phyloP scores from a whole-genome alignment of 2,329 filamentous ascomycete species.

The Emericellopsis atlantica region DNA sequence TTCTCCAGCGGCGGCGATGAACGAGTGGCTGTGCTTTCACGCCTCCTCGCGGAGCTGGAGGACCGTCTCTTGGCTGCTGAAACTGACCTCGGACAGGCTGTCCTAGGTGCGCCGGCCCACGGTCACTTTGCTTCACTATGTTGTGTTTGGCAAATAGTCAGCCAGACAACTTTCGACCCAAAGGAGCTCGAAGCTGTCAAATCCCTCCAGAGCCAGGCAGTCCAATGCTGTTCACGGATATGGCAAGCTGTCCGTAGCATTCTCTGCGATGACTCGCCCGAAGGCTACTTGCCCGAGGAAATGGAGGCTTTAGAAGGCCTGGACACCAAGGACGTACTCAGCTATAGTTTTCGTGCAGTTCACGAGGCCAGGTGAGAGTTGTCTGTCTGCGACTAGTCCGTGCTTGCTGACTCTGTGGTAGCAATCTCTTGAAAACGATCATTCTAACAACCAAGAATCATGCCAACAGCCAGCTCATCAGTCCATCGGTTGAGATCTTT shows the following conservation, averaged over 20 bases:
- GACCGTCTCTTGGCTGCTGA: conserved; percentile 51
- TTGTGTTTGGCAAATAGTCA: conserved; percentile 40
- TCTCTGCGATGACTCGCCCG: conserved; percentile 87
- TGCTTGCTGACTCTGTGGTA: conserved; percentile 19
- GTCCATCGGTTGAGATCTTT: conserved; percentile 42
- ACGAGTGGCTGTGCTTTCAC: conserved; percentile 38
- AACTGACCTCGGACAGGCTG: conserved; percentile 51
- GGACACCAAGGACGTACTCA: conserved; percentile 79
- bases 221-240: conserved; percentile 50
- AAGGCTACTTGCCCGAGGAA: conserved; percentile 72
- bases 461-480: conserved; percentile 27
- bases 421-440: conserved; percentile 57
- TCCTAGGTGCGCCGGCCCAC: conserved; percentile 55
- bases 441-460: conserved; percentile 39
- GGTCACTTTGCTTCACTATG: conserved; percentile 56
- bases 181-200: conserved; percentile 21
- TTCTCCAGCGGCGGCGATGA: conserved; percentile 32
- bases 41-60: conserved; percentile 50
- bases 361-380: conserved; percentile 71
- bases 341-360: conserved; percentile 90
- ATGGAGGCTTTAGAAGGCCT: conserved; percentile 58
- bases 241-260: conserved; percentile 68
- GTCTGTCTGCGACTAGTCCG: not conserved
- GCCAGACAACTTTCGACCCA: conserved; percentile 23
- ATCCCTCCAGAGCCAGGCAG: conserved; percentile 39